Evolutionary conservation across 495 filamentous ascomycete genomes (phyloP), one percentile per base, ranked within the genome.

Genomic region (Hypoxylon perforatum): DNA sequence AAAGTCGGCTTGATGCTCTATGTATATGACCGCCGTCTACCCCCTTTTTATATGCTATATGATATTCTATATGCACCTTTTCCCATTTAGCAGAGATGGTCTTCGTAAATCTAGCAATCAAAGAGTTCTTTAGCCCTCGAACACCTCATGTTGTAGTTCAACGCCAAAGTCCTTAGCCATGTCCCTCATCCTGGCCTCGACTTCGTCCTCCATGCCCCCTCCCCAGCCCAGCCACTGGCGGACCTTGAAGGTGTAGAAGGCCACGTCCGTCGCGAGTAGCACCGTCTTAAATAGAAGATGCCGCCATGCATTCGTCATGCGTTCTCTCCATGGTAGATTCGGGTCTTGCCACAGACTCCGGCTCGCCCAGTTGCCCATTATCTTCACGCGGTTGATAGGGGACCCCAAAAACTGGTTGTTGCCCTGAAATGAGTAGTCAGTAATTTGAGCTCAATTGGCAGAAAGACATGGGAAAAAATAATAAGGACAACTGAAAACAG

Each of bases 321-420:
- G 72, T 58, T 76, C 71, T 10, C 63, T 68, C 60, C 51, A 70
- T 28, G 76, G 82, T 58, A 75, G 75, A 49, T 77, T 76, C 48
- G 57, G 70, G 49, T 85, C 85, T 69, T 95, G 90, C 22, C 87
- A 91, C 12, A 96, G 76, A 49, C 90, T 91, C 9, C 91, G 81
- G 38, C 86, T 91, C 0, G 95, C 95, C 95, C 95, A 97, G 38
- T 84, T 83, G 12, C 93, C 94, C 35, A 94, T 97, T 69, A 97
- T 93, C 80, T 97, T 97, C 66, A 99, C 88, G 1, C 95, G 81
- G 74, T 99, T 99, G 14, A 99, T 93, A 0, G 95, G 95, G 0
- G 91, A 93, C 42, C 95, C 94, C 21, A 99, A 85, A 77, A 89
- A 94, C 66, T 82, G 80, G 67, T 85, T 85, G 53, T 85, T 84